These are phyloP conservation scores for Inonotus hispidus DNA, from an alignment of 1,284 basidiomycete species.

Conservation along the genomic window DNA sequence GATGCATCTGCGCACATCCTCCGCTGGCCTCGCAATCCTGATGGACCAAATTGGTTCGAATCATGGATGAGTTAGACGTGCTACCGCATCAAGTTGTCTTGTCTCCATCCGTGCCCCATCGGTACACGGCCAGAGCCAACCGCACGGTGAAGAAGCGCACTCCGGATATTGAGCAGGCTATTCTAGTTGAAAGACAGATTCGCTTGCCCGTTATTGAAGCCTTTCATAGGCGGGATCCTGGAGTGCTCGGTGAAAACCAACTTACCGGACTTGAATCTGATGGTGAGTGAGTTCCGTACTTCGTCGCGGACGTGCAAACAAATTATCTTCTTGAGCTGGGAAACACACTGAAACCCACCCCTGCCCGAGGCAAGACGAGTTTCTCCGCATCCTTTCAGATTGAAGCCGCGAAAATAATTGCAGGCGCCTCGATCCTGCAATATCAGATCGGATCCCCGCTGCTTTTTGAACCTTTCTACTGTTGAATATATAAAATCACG, in stretches of 20 bases:
- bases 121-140: slow-evolving; percentile 42
- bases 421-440: no score
- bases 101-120: slow-evolving; percentile 33
- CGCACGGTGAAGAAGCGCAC: slow-evolving; percentile 36
- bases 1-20: slow-evolving; percentile 33
- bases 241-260: slow-evolving; percentile 6
- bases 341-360: no score
- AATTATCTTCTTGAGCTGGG: no score
- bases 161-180: slow-evolving; percentile 32
- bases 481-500: no score
- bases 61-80: slow-evolving; percentile 36
- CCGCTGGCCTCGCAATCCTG: slow-evolving; percentile 32
- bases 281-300: neutral
- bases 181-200: slow-evolving; percentile 30
- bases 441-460: no score
- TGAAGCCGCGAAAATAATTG: no score
- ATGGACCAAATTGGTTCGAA: slow-evolving; percentile 30
- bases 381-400: no score
- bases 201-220: slow-evolving; percentile 40
- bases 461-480: no score
- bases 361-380: no score
- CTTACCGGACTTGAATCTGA: neutral
- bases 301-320: no score
- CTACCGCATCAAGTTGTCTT: slow-evolving; percentile 41
- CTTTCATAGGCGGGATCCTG: slow-evolving; percentile 25